A percentile compares a stretch with the other conserved stretches of the same genome.
These are phyloP conservation scores for Neofusicoccum parvum DNA, from an alignment of 2,329 filamentous ascomycete genomes.

Conservation along the genomic window DNA sequence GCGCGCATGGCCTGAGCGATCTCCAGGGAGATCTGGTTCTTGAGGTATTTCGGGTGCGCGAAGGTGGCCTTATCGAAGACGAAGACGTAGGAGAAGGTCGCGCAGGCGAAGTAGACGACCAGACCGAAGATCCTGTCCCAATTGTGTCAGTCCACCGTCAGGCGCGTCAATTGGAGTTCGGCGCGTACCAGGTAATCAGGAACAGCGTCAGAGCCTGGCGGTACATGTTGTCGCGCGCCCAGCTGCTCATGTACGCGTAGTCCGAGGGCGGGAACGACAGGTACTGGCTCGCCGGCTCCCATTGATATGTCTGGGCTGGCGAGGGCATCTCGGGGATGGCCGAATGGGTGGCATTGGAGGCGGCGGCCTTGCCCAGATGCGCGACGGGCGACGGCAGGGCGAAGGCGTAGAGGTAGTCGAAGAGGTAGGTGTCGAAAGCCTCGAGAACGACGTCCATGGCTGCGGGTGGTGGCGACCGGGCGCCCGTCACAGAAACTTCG, in stretches of 20 bases:
- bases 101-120: slow-evolving; percentile 81
- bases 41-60: slow-evolving; percentile 90
- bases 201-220: slow-evolving; percentile 78
- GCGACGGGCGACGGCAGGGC: slow-evolving; percentile 63
- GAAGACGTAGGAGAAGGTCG: slow-evolving; percentile 80
- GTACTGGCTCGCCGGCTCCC: slow-evolving; percentile 71
- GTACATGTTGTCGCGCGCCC: slow-evolving; percentile 74
- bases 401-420: slow-evolving; percentile 76
- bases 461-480: slow-evolving; percentile 24
- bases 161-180: background rate
- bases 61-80: slow-evolving; percentile 90
- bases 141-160: background rate
- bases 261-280: slow-evolving; percentile 70
- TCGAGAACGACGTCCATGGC: slow-evolving; percentile 93
- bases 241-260: slow-evolving; percentile 77
- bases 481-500: background rate
- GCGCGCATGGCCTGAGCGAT: slow-evolving; percentile 76
- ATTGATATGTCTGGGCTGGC: slow-evolving; percentile 58
- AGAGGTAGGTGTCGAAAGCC: slow-evolving; percentile 76
- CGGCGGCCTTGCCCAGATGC: slow-evolving; percentile 21
- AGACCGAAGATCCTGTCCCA: slow-evolving; percentile 78
- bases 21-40: slow-evolving; percentile 86
- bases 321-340: slow-evolving; percentile 41
- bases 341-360: slow-evolving; percentile 60
- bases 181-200: slow-evolving; percentile 77